phyloP scores from a whole-genome alignment of 2,329 filamentous ascomycete genomes.

The Myriangium duriaei region DNA sequence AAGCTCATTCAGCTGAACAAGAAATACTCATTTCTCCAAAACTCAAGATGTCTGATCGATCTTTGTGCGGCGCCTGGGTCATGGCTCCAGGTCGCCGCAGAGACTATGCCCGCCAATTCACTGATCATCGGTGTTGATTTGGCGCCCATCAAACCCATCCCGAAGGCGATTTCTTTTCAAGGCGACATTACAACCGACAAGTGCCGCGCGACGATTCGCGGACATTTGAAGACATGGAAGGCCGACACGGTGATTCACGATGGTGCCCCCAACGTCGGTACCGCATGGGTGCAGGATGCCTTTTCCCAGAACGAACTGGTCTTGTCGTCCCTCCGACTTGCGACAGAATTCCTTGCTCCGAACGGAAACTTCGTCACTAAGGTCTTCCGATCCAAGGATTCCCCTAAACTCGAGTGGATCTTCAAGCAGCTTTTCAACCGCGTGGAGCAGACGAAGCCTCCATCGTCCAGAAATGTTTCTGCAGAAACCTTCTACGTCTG shows the following conservation, averaged over 20 bases:
- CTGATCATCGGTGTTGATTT: conserved; percentile 93
- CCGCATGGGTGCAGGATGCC: conserved; percentile 94
- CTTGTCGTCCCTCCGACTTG: conserved; percentile 80
- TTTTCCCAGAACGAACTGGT: conserved; percentile 94
- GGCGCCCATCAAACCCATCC: conserved; percentile 88
- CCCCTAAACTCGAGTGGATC: conserved; percentile 91
- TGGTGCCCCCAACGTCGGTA: conserved; percentile 94
- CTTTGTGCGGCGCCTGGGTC: conserved; percentile 93
- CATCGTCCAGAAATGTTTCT: conserved; percentile 87
- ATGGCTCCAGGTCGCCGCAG: conserved; percentile 93
- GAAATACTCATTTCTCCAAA: conserved; percentile 96
- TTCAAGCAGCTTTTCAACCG: conserved; percentile 93
- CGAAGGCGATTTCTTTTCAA: conserved; percentile 87
- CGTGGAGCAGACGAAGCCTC: conserved; percentile 94
- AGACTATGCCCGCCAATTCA: conserved; percentile 82
- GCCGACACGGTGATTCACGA: conserved; percentile 93
- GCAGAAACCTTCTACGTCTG: conserved; percentile 99
- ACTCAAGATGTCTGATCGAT: conserved; percentile 92
- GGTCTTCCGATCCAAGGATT: conserved; percentile 93
- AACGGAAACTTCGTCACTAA: conserved; percentile 95
- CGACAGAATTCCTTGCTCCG: conserved; percentile 80
- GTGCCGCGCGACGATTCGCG: conserved; percentile 76
- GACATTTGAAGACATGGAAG: conserved; percentile 91
- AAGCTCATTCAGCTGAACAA: conserved; percentile 98
- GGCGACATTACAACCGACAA: conserved; percentile 97